Conservation (phyloP, 2,329 filamentous ascomycete genomes). For the Arthroderma sp. region DNA sequence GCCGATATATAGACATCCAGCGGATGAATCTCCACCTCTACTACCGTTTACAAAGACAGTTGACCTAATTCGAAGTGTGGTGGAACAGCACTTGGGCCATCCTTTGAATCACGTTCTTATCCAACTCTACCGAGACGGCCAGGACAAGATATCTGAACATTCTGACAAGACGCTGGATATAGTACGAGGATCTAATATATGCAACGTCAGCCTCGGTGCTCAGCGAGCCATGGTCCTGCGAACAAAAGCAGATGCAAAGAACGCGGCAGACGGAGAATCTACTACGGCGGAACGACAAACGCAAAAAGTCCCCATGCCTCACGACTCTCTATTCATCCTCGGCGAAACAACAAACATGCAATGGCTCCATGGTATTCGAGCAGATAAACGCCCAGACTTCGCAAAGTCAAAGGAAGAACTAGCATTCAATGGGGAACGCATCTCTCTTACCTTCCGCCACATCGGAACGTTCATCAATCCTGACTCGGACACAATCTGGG, state of each 20-base stretch:
- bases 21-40: slow-evolving; percentile 72
- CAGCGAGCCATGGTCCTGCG: slow-evolving; percentile 81
- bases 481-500: slow-evolving; percentile 63
- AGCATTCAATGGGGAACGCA: slow-evolving; percentile 61
- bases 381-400: slow-evolving; percentile 59
- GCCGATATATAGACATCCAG: slow-evolving; percentile 89
- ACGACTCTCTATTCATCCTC: slow-evolving; percentile 79
- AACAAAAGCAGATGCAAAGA: slow-evolving; percentile 42
- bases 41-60: slow-evolving; percentile 64
- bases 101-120: slow-evolving; percentile 82
- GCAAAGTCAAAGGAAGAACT: slow-evolving; percentile 60
- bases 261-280: slow-evolving; percentile 10
- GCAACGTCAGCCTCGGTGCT: slow-evolving; percentile 87
- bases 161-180: slow-evolving; percentile 96
- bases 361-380: slow-evolving; percentile 86
- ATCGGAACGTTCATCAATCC: slow-evolving; percentile 74
- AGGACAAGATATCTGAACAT: slow-evolving; percentile 90
- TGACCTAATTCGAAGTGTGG: slow-evolving; percentile 49
- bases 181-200: slow-evolving; percentile 63
- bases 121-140: slow-evolving; percentile 78
- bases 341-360: slow-evolving; percentile 67
- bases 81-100: slow-evolving; percentile 64
- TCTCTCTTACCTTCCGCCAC: slow-evolving; percentile 79
- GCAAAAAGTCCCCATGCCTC: slow-evolving; percentile 61
- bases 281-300: slow-evolving; percentile 36